phyloP scores from a whole-genome alignment of 345 rosid species.

The Nephelium lappaceum region DNA sequence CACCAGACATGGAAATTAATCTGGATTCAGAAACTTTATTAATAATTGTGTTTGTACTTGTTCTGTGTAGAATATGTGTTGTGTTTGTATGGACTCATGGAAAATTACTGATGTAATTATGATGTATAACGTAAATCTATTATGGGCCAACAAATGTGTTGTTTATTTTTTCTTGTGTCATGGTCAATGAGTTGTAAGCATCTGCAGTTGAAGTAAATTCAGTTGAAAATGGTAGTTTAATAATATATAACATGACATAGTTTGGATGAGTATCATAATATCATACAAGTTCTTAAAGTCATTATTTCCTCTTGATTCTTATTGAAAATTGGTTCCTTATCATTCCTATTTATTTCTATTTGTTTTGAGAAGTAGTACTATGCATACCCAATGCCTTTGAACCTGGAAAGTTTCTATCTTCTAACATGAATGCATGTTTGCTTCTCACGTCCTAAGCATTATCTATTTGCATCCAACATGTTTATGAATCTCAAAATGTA shows the following conservation, averaged over 20 bases:
- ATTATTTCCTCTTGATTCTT: neutral
- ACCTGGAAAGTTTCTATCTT: neutral
- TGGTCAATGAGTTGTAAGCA: neutral
- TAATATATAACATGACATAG: neutral
- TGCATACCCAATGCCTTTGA: neutral
- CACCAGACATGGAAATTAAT: neutral
- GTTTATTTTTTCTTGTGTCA: neutral
- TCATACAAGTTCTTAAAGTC: neutral
- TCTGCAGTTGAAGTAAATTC: neutral
- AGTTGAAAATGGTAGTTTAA: neutral
- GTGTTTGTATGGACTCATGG: too few relatives aligned
- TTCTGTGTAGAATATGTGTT: neutral
- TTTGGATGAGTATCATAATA: neutral
- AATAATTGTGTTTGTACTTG: neutral
- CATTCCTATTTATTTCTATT: neutral
- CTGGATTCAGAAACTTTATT: neutral
- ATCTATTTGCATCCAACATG: neutral
- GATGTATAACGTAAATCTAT: neutral
- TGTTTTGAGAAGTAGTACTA: neutral
- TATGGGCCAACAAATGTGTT: neutral
- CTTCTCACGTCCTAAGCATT: neutral
- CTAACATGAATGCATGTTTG: neutral
- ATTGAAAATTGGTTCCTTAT: neutral
- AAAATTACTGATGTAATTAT: neutral
- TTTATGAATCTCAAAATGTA: neutral